phyloP scores from a whole-genome alignment of 805 yeast genomes.

The Cyberlindnera veronae region DNA sequence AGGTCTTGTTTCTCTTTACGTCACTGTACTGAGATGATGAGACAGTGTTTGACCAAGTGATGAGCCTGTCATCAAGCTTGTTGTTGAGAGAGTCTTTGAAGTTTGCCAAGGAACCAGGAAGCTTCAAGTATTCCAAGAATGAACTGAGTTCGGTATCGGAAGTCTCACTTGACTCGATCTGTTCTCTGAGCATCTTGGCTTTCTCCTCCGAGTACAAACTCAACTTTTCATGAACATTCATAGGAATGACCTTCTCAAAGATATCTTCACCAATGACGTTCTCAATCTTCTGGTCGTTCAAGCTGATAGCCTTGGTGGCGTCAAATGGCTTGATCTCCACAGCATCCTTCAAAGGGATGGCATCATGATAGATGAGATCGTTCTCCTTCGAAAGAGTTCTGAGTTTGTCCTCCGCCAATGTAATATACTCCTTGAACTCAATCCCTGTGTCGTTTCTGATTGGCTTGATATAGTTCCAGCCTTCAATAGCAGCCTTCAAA shows the following conservation, averaged over 20 bases:
- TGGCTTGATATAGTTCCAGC: constrained; percentile 29
- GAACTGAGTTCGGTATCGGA: constrained; percentile 77
- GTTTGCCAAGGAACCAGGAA: constrained; percentile 63
- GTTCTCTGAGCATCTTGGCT: constrained; percentile 69
- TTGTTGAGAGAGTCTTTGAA: constrained; percentile 36
- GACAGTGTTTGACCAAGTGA: constrained; percentile 28
- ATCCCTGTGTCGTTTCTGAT: constrained; percentile 32
- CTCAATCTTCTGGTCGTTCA: constrained; percentile 45
- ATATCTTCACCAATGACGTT: constrained; percentile 48
- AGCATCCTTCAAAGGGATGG: constrained; percentile 57
- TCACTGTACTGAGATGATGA: constrained; percentile 28
- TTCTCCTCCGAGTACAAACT: constrained; percentile 89
- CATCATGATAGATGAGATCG: constrained; percentile 83
- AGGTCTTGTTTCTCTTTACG: constrained; percentile 29
- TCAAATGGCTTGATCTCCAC: constrained; percentile 55
- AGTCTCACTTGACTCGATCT: constrained; percentile 69
- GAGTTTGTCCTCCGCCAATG: constrained; percentile 34
- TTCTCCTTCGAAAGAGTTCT: constrained; percentile 67
- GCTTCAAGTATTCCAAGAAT: constrained; percentile 72
- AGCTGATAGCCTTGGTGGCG: constrained; percentile 57
- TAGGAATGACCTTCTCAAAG: constrained; percentile 78
- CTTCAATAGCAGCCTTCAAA: constrained; percentile 46
- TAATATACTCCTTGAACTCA: constrained; percentile 32
- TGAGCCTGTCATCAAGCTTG: constrained; percentile 30
- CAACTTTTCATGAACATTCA: constrained; percentile 81